Base-by-base conservation (phyloP, 2,329 filamentous ascomycete species). In the Colletotrichum echinochloae region DNA sequence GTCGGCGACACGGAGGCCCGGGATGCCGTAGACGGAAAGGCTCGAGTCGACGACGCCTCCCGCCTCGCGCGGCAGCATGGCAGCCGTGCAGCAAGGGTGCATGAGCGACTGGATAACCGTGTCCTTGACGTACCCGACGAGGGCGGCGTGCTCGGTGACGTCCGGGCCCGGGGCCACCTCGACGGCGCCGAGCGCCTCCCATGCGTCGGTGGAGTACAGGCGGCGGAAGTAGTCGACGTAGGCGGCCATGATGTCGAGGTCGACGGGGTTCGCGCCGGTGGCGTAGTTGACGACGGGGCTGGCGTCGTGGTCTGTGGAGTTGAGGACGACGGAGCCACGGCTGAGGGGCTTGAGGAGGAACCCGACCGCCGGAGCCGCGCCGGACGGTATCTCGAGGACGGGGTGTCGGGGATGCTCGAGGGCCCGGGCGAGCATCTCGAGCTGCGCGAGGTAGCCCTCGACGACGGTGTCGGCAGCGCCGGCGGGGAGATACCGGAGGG, bases 31-130 rank as follows among this genome's bases (percentile, higher is more conserved):
- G 1, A 79, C 78, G 41, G 39, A 46, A 12, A 60, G 56, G 44
- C 56, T 44, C 39, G 56, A 33, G 28, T 60, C 56, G 41, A 60
- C 7, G 23, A 82, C 80, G 28, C 80, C 79, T 33, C 80, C 79
- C 66, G 77, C 74, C 62, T 78, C 76, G 35, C 71, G 76, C 9
- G 82, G 81, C 65, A 85, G 76, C 84, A 86, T 86, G 5, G 83
- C 80, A 23, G 81, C 77, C 9, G 83, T 84, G 48, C 83, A 81
- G 46, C 77, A 79, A 3, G 82, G 78, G 75, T 85, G 82, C 72
- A 82, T 83, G 65, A 81, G 80, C 2, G 81, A 74, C 81, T 70
- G 80, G 77, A 73, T 71, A 12, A 83, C 74, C 48, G 55, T 75
- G 35, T 73, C 52, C 65, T 75, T 77, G 48, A 78, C 62, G 64